Base-by-base conservation (phyloP, 1,139 yeast genomes). In the Meyerozyma elateridarum region DNA sequence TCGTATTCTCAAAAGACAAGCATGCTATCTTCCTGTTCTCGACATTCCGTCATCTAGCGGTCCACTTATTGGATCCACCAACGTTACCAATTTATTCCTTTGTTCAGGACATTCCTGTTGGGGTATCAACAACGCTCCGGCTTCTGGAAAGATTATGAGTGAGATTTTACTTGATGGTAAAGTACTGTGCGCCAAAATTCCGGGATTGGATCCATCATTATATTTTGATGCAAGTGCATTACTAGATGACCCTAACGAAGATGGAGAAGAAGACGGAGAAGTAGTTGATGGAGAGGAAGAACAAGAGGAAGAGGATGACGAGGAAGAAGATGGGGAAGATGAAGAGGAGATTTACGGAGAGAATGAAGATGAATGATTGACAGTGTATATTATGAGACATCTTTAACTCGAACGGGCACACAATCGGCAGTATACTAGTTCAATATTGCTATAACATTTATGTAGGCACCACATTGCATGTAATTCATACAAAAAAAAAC, bases 71-170 rank as follows among this genome's bases (percentile, higher is more conserved):
- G 98, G 98, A 30, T 89, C 85, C 49, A 89, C 97, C 0, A 87
- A 88, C 49, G 91, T 87, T 13, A 76, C 73, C 17, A 81, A 81
- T 41, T 62, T 91, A 40, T 85, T 64, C 47, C 60, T 91, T 38
- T 95, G 96, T 3, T 76, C 93, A 13, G 98, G 97, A 1, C 98
- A 91, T 56, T 82, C 95, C 14, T 91, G 97, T 60, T 91, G 98
- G 98, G 98, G 98, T 15, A 91, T 91, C 41, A 91, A 91, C 59
- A 89, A 91, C 56, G 96, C 96, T 0, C 97, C 97, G 1, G 97
- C 85, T 4, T 88, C 97, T 1, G 98, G 98, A 13, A 80, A 87
- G 50, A 73, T 91, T 30, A 75, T 91, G 83, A 79, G 95, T 44
- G 97, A 91, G 58, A 52, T 91, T 36, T 59, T 91, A 31, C 59